These are phyloP conservation scores for Curvularia hawaiiensis DNA, from an alignment of 2,329 filamentous ascomycete genomes.

Conservation along the genomic window DNA sequence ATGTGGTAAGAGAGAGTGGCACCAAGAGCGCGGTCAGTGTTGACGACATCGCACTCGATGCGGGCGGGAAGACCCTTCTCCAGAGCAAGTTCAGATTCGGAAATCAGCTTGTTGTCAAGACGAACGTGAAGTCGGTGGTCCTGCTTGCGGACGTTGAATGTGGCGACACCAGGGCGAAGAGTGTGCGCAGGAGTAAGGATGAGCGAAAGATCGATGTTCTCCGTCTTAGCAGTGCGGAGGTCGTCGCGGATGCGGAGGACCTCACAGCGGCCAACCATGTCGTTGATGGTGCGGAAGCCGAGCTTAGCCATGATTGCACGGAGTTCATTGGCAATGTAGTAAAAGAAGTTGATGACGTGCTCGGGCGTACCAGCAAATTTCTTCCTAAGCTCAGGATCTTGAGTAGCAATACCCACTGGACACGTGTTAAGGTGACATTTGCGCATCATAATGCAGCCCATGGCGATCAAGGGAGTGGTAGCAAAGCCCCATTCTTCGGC, in stretches of 20 bases:
- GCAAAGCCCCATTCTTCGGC: constrained; percentile 99
- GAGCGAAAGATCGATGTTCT: constrained; percentile 90
- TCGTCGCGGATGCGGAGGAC: constrained; percentile 86
- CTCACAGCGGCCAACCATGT: constrained; percentile 95
- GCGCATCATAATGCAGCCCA: constrained; percentile 96
- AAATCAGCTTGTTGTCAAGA: constrained; percentile 95
- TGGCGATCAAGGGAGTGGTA: constrained; percentile 90
- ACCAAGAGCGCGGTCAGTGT: constrained; percentile 92
- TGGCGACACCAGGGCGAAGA: constrained; percentile 89
- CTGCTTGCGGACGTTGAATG: constrained; percentile 97
- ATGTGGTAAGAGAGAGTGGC: constrained; percentile 96
- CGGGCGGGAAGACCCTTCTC: constrained; percentile 92
- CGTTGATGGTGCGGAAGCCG: constrained; percentile 93
- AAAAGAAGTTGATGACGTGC: constrained; percentile 99
- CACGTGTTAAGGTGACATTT: constrained; percentile 71
- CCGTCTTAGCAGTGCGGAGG: constrained; percentile 83
- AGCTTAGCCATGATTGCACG: constrained; percentile 96
- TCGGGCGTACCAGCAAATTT: constrained; percentile 94
- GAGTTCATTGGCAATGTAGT: constrained; percentile 95
- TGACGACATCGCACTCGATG: constrained; percentile 95
- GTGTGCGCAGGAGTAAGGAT: constrained; percentile 96
- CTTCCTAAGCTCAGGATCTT: constrained; percentile 90
- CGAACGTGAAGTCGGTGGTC: constrained; percentile 92
- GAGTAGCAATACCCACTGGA: constrained; percentile 93
- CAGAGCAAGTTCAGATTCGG: constrained; percentile 90